phyloP scores from a whole-genome alignment of 176 grass and related monocot species.

The Musa troglodytarum region DNA sequence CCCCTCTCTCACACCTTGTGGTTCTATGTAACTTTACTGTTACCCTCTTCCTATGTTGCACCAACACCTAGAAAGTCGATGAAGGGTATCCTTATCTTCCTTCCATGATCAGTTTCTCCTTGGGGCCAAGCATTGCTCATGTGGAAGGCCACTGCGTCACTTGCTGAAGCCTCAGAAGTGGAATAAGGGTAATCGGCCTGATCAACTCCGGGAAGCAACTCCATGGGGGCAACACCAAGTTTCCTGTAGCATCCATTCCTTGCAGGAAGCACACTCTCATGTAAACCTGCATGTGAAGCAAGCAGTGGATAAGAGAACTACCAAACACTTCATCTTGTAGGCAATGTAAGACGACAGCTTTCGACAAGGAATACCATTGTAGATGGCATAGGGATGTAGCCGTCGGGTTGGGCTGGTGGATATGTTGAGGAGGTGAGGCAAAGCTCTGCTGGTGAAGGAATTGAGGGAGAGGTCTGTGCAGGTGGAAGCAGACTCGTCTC shows the following conservation, averaged over 20 bases:
- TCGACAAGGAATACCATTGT: too few relatives aligned
- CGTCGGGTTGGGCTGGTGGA: too few relatives aligned
- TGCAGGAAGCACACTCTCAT: background rate
- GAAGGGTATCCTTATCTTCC: constrained; percentile 4
- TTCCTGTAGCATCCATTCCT: too few relatives aligned
- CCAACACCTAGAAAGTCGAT: constrained; percentile 3
- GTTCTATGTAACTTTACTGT: too few relatives aligned
- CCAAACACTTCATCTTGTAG: too few relatives aligned
- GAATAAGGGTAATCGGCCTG: background rate
- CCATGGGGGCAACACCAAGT: background rate
- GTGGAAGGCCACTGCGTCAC: background rate
- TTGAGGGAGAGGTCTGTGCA: constrained; percentile 2
- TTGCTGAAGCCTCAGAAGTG: background rate
- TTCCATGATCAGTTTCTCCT: background rate
- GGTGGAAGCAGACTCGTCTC: constrained; percentile 6
- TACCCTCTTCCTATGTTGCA: background rate
- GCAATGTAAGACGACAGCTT: too few relatives aligned
- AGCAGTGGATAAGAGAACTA: background rate
- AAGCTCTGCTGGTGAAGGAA: background rate
- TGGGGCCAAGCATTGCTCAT: background rate
- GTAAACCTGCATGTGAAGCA: background rate
- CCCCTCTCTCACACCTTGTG: background rate
- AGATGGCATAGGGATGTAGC: too few relatives aligned
- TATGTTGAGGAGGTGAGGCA: background rate
- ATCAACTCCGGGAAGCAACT: background rate